Percentiles rank a stretch among this genome's conserved stretches.
These are phyloP conservation scores for Cardamine occulta DNA, from an alignment of 345 rosid species.

Conservation along the genomic window DNA sequence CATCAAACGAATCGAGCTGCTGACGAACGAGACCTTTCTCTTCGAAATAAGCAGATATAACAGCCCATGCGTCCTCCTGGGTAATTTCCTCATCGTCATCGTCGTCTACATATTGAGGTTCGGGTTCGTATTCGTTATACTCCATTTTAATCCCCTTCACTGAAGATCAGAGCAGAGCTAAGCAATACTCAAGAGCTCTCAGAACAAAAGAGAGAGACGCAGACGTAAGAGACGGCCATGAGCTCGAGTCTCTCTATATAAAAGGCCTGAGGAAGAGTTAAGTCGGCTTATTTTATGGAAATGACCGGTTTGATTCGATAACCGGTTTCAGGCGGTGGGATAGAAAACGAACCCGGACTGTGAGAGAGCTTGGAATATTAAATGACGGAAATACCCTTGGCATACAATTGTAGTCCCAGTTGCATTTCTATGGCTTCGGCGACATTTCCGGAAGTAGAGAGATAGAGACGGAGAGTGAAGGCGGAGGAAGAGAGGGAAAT, in stretches of 20 bases:
- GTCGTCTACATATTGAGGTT: constrained; percentile 51
- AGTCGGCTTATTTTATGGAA: constrained; percentile 10
- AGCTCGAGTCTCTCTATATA: not conserved
- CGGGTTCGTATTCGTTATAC: constrained; percentile 65
- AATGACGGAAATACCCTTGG: constrained; percentile 10
- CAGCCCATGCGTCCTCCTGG: constrained; percentile 95
- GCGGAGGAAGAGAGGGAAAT: constrained; percentile 44
- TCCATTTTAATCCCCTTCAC: constrained; percentile 48
- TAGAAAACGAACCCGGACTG: not conserved
- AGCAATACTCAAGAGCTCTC: not conserved
- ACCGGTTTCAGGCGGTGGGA: not conserved
- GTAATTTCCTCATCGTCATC: constrained; percentile 84
- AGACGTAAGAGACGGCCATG: constrained; percentile 3
- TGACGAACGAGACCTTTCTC: constrained; percentile 96
- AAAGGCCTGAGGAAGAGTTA: not conserved
- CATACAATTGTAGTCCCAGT: constrained; percentile 10
- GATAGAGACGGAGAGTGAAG: constrained; percentile 20
- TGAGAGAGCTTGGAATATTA: not conserved
- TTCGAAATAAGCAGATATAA: constrained; percentile 92
- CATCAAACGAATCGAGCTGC: constrained; percentile 93
- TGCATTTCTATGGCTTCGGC: constrained; percentile 9
- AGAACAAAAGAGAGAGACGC: not conserved
- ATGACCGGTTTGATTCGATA: constrained; percentile 1
- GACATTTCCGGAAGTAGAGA: constrained; percentile 26
- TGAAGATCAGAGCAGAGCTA: not conserved